Evolutionary conservation across 345 rosid genomes (phyloP), one percentile per base, ranked within the genome.

Genomic region (Citrus reticulata): DNA sequence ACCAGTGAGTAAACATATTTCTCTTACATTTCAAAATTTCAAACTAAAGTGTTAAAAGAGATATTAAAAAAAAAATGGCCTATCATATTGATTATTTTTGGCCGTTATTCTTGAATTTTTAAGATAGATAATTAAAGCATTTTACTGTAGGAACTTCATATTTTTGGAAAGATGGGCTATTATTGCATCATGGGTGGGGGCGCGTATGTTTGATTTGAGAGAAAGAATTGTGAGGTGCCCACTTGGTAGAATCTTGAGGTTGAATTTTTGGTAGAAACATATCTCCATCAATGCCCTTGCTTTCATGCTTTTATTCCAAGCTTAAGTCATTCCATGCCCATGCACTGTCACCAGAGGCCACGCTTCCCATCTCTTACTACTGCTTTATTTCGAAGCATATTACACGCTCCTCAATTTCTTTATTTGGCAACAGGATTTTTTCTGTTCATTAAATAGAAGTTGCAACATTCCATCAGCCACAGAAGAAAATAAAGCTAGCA

Each of bases 271-370:
- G 87, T 81, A 87, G 85, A 87, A 84, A 87, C 81, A 79, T 70
- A 80, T 83, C 87, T 2, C 64, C 74, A 80, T 87, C 87, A 74
- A 75, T 74, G 73, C 81, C 78, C 58, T 81, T 78, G 54, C 70
- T 81, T 79, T 73, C 84, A 84, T 83, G 86, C 88, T 86, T 86
- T 82, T 40, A 42, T 82, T 86, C 81, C 81, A 84, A 87, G 87
- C 80, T 79, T 81, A 79, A 78, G 87, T 61, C 83, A 81, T 79
- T 79, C 82, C 81, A 80, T 85, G 83, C 85, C 87, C 88, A 84
- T 87, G 87, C 88, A 87, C 85, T 84, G 81, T 74, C 91, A 77
- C 81, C 81, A 29, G 19, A 68, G 73, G 71, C 68, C 85, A 78
- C 79, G 80, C 77, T 68, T 72, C 76, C 51, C 58, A 30, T 68